phyloP scores from a whole-genome alignment of 2,329 filamentous ascomycete genomes.

The Neofusicoccum kwambonambiense region DNA sequence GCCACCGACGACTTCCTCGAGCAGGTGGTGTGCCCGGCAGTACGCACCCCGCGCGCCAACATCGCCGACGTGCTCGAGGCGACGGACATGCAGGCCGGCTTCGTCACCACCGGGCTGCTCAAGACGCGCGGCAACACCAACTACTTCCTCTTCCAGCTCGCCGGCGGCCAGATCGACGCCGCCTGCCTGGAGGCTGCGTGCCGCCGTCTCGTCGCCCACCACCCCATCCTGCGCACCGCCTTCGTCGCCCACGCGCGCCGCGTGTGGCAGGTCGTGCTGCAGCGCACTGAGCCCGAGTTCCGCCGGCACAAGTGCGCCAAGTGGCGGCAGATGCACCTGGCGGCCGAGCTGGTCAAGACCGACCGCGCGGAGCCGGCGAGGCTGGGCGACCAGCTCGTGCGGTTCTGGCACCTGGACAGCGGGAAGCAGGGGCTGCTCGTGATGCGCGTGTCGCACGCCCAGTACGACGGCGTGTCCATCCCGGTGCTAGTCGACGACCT shows the following conservation, averaged over 20 bases:
- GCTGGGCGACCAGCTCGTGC: constrained; percentile 32
- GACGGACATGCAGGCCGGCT: background rate
- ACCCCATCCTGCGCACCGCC: constrained; percentile 35
- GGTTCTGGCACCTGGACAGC: constrained; percentile 40
- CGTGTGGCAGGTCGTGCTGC: constrained; percentile 34
- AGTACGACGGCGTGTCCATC: constrained; percentile 3
- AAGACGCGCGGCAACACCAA: background rate
- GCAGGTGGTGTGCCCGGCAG: background rate
- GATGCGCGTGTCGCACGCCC: constrained; percentile 29
- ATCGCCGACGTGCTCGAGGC: constrained; percentile 1
- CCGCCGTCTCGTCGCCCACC: constrained; percentile 30
- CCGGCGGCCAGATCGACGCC: background rate
- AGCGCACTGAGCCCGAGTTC: constrained; percentile 33
- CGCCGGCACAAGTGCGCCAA: constrained; percentile 30
- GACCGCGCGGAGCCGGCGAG: constrained; percentile 31
- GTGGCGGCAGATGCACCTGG: constrained; percentile 26
- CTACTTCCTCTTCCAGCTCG: background rate
- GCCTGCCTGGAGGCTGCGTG: background rate
- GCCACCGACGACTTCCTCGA: background rate
- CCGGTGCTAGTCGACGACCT: constrained; percentile 2
- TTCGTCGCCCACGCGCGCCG: constrained; percentile 35
- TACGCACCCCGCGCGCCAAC: background rate
- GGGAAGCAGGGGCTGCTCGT: constrained; percentile 31
- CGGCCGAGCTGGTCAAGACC: constrained; percentile 28
- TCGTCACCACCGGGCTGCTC: background rate